phyloP scores from a whole-genome alignment of 192 early-diverging fungal species.

The Haplosporangium gracile region DNA sequence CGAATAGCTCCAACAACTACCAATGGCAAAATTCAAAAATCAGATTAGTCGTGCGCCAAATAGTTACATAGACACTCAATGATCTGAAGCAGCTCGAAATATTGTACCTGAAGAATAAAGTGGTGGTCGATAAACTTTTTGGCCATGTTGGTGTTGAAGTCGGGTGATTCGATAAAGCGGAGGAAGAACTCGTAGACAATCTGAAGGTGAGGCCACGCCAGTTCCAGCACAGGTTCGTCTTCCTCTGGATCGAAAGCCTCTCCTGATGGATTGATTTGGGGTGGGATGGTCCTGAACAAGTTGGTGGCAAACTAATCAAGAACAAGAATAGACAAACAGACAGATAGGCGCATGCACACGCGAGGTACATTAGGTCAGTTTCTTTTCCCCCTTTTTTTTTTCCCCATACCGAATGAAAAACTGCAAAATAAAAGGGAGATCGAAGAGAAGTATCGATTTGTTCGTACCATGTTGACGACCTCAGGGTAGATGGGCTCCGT shows the following conservation, averaged over 20 bases:
- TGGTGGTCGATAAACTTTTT: constrained; percentile 97
- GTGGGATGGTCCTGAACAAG: constrained; percentile 96
- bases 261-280: constrained; percentile 93
- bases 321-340: neutral
- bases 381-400: too few relatives aligned
- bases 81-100: neutral
- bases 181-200: constrained; percentile 99
- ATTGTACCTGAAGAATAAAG: constrained; percentile 88
- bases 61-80: neutral
- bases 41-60: neutral
- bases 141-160: constrained; percentile 97
- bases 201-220: constrained; percentile 98
- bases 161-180: constrained; percentile 96
- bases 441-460: neutral
- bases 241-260: constrained; percentile 99
- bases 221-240: constrained; percentile 97
- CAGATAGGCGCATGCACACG: neutral
- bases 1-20: constrained; percentile 97
- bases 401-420: neutral
- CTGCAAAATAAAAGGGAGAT: neutral
- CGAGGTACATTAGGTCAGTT: neutral
- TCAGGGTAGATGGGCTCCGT: constrained; percentile 92
- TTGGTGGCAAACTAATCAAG: constrained; percentile 87
- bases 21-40: constrained; percentile 6
- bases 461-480: constrained; percentile 92